These are phyloP conservation scores for Clonostachys rosea DNA, from an alignment of 2,329 filamentous ascomycete genomes.

Conservation along the genomic window DNA sequence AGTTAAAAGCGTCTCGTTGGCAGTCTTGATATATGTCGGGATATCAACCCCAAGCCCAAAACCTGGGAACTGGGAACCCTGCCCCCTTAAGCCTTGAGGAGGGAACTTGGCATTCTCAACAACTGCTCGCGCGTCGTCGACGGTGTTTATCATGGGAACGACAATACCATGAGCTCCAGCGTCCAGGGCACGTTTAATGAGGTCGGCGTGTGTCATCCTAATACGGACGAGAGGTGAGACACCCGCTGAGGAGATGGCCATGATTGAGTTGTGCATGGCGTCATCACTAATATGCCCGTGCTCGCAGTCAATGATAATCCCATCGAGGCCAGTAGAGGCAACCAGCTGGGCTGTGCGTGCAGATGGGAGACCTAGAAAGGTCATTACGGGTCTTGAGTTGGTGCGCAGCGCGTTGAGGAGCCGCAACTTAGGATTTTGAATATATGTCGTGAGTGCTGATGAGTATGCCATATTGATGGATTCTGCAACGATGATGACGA, in stretches of 20 bases:
- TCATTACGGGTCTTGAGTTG: no score
- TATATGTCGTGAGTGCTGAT: no score
- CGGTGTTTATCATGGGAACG: constrained; percentile 35
- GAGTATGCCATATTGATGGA: no score
- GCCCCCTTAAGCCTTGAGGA: constrained; percentile 33
- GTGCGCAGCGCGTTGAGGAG: no score
- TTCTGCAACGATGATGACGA: no score
- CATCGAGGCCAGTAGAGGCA: constrained; percentile 6
- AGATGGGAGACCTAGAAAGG: no score
- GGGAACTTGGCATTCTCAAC: constrained; percentile 36
- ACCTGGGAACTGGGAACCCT: constrained; percentile 35
- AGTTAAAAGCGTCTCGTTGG: constrained; percentile 35
- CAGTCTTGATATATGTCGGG: constrained; percentile 32
- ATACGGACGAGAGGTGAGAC: constrained; percentile 33
- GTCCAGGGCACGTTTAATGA: constrained; percentile 36
- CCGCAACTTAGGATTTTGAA: no score
- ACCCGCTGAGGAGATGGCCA: constrained; percentile 31
- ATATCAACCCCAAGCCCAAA: constrained; percentile 27
- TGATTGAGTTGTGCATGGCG: constrained; percentile 37
- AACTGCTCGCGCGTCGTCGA: constrained; percentile 28
- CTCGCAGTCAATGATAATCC: constrained; percentile 40
- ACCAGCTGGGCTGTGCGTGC: no score
- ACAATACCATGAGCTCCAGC: constrained; percentile 36
- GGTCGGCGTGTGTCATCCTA: constrained; percentile 19
- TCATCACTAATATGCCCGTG: constrained; percentile 35